phyloP scores from a whole-genome alignment of 805 yeast genomes.

The Kluyveromyces siamensis region DNA sequence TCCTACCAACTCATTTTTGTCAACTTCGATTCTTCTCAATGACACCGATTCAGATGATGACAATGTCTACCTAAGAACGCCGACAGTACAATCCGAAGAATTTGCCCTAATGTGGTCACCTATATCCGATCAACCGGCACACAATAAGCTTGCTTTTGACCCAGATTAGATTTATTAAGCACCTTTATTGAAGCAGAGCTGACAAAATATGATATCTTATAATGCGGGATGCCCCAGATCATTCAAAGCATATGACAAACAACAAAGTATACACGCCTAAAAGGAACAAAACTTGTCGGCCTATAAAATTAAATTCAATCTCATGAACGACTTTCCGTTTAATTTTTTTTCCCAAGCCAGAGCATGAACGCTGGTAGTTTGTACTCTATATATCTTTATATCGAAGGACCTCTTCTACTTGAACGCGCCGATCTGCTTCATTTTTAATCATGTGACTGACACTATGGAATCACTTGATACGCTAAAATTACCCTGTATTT shows the following conservation, averaged over 20 bases:
- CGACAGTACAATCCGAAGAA: not conserved
- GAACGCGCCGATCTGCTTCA: not conserved
- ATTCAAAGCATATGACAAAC: not conserved
- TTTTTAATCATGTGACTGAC: not conserved
- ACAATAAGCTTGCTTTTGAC: not conserved
- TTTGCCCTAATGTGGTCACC: constrained; percentile 1
- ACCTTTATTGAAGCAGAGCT: not conserved
- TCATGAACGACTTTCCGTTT: not conserved
- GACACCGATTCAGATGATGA: not conserved
- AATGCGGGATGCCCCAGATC: not conserved
- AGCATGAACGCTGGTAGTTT: not conserved
- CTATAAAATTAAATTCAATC: not conserved
- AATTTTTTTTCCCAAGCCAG: not conserved
- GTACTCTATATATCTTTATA: not conserved
- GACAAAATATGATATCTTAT: not conserved
- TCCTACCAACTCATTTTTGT: not conserved
- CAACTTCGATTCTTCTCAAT: not conserved
- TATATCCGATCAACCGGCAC: not conserved
- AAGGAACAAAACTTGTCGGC: not conserved
- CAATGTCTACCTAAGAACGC: not conserved
- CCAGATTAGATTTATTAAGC: not conserved
- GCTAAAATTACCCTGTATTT: not conserved
- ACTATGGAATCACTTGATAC: not conserved
- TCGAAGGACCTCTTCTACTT: not conserved
- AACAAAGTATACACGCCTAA: no score